Evolutionary conservation across 306 rosid genomes (phyloP).

Genomic region (Trifolium repens): DNA sequence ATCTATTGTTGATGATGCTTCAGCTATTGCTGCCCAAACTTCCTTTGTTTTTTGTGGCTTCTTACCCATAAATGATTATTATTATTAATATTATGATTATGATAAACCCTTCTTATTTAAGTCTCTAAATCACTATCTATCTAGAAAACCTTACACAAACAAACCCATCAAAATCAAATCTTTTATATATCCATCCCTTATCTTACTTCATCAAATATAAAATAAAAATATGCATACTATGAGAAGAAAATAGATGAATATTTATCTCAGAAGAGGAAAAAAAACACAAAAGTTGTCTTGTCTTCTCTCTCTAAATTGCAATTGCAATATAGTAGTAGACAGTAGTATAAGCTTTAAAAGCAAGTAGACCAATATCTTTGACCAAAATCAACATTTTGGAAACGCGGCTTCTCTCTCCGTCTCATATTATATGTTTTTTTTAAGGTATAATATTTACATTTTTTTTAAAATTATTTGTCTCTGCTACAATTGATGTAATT

Average conservation of each 20-base stretch:
- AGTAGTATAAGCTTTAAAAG: constrained; percentile 26
- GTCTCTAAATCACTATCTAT: constrained; percentile 1
- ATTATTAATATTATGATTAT: not conserved
- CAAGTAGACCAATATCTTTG: constrained; percentile 56
- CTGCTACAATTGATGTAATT: too few species aligned
- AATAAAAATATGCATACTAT: too few species aligned
- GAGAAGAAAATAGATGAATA: constrained; percentile 17
- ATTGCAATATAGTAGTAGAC: not conserved
- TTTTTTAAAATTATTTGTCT: too few species aligned
- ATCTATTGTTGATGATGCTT: constrained; percentile 66
- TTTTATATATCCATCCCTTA: not conserved
- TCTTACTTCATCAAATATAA: too few species aligned
- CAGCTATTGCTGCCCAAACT: constrained; percentile 76
- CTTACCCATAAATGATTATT: constrained; percentile 58
- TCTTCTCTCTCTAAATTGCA: not conserved
- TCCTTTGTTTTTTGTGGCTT: constrained; percentile 77
- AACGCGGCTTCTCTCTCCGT: constrained; percentile 4
- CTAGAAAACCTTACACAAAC: not conserved
- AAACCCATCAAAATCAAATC: not conserved
- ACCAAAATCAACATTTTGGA: constrained; percentile 50
- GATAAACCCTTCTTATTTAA: not conserved
- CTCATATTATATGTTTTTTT: too few species aligned
- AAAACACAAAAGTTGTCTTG: not conserved
- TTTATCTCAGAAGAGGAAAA: constrained; percentile 24
- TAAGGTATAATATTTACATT: too few species aligned